Base-by-base conservation (phyloP, 345 rosid genomes). In the Eutrema heterophyllum region DNA sequence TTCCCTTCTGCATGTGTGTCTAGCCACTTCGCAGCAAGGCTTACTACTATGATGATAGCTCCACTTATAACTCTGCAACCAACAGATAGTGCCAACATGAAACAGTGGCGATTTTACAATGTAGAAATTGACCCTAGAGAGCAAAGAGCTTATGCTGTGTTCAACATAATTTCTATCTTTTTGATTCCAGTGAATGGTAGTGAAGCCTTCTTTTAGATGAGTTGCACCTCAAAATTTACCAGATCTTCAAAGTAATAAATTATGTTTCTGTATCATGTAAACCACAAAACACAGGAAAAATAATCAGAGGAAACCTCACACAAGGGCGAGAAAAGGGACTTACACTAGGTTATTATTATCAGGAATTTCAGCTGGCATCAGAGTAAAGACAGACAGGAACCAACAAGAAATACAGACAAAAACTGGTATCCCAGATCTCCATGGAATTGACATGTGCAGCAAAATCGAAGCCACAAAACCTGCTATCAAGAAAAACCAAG, bases 361-460 rank as follows among this genome's bases (percentile, higher is more conserved):
- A 10, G 98, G 98, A 77, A 93, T 93, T 81, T 93, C 98, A 40
- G 97, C 98, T 12, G 98, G 98, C 97, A 91, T 91, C 81, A 89
- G 79, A 59, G 98, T 93, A 74, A 93, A 93, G 56, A 85, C 71
- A 72, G 97, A 93, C 53, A 93, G 64, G 82, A 86, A 84, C 90
- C 96, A 91, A 81, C 96, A 93, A 11, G 92, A 63, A 38, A 82
- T 53, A 68, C 89, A 86, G 68, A 89, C 88, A 78, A 91, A 93
- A 82, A 85, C 48, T 18, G 97, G 92, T 79, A 89, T 83, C 68
- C 86, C 84, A 48, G 89, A 86, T 86, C 88, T 86, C 96, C 91
- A 84, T 0, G 91, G 96, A 70, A 90, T 86, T 78, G 80, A 72
- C 35, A 79, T 73, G 70, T 78, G 84, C 70, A 93, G 86, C 84